Evolutionary conservation across 495 filamentous ascomycete species (phyloP).

Genomic region (Bryoglossum gracile): DNA sequence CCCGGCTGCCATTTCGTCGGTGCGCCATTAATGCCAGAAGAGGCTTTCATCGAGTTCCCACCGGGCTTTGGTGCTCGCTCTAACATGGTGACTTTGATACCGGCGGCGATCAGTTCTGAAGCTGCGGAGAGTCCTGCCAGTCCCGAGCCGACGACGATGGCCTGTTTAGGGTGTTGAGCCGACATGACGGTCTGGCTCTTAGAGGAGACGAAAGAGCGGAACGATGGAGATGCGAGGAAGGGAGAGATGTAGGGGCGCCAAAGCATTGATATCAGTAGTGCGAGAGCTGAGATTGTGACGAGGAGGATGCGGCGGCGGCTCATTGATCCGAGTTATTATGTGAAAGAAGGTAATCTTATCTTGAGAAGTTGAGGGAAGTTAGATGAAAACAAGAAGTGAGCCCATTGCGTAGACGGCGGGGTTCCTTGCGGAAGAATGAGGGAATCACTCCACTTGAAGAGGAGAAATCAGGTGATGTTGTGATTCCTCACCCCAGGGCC

Average conservation of each 20-base stretch:
- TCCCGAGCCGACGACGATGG: constrained; percentile 43
- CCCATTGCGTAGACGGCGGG: too few relatives aligned
- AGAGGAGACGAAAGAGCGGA: background rate
- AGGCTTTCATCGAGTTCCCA: constrained; percentile 58
- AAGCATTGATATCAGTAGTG: constrained; percentile 8
- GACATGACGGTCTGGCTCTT: background rate
- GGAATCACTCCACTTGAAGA: too few relatives aligned
- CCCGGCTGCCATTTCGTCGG: constrained; percentile 43
- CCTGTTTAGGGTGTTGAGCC: background rate
- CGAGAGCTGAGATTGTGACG: constrained; percentile 8
- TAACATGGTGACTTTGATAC: constrained; percentile 41
- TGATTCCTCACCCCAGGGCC: too few relatives aligned
- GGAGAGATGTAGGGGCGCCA: background rate
- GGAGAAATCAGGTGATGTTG: too few relatives aligned
- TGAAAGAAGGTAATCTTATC: background rate
- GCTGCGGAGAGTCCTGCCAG: constrained; percentile 46
- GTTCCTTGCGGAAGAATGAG: too few relatives aligned
- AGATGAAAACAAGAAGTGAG: too few relatives aligned
- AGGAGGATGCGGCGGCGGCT: background rate
- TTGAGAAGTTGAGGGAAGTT: too few relatives aligned
- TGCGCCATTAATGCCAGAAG: constrained; percentile 55
- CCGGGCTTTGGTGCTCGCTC: constrained; percentile 48
- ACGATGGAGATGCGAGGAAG: background rate
- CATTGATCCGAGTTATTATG: too few relatives aligned
- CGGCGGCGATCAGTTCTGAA: constrained; percentile 37